A percentile compares a stretch with the other conserved stretches of the same genome.
Evolutionary conservation across 2,329 filamentous ascomycete genomes (phyloP).

Genomic region (Albophoma yamanashiensis): DNA sequence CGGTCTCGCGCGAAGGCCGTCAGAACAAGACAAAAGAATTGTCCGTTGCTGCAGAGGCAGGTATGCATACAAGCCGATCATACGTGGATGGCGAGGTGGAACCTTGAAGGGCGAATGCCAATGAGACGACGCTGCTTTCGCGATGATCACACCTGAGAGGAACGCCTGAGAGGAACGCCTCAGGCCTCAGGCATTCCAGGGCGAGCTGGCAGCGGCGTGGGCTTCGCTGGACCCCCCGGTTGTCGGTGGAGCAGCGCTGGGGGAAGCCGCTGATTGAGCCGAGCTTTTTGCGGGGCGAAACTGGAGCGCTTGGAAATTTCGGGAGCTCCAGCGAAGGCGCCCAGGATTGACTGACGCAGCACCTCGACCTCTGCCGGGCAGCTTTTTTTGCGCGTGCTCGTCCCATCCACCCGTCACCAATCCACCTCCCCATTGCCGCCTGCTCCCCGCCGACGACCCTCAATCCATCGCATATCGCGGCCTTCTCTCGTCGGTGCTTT

Average conservation of each 20-base stretch:
- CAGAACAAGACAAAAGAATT: background rate
- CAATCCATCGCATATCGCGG: conserved; percentile 17
- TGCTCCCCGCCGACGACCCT: conserved; percentile 9
- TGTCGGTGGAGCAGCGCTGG: background rate
- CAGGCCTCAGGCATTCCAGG: conserved; percentile 3
- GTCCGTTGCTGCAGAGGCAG: background rate
- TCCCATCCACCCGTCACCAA: conserved; percentile 8
- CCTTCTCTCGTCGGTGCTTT: conserved; percentile 14
- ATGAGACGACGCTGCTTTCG: background rate
- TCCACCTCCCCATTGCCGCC: conserved; percentile 4
- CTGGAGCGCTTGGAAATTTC: conserved; percentile 17
- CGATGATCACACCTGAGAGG: background rate
- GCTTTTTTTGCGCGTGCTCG: conserved; percentile 22
- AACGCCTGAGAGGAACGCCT: background rate
- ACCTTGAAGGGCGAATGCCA: background rate
- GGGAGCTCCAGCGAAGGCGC: conserved; percentile 4
- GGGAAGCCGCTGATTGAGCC: background rate
- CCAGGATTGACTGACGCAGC: background rate
- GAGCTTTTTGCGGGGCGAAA: conserved; percentile 1
- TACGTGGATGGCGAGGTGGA: background rate
- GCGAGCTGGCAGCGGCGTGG: background rate
- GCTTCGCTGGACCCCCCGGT: background rate
- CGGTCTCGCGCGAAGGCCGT: background rate
- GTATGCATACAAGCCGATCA: background rate
- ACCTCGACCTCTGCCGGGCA: conserved; percentile 4